phyloP scores from a whole-genome alignment of 192 early-diverging fungal species.

The Podila minutissima region DNA sequence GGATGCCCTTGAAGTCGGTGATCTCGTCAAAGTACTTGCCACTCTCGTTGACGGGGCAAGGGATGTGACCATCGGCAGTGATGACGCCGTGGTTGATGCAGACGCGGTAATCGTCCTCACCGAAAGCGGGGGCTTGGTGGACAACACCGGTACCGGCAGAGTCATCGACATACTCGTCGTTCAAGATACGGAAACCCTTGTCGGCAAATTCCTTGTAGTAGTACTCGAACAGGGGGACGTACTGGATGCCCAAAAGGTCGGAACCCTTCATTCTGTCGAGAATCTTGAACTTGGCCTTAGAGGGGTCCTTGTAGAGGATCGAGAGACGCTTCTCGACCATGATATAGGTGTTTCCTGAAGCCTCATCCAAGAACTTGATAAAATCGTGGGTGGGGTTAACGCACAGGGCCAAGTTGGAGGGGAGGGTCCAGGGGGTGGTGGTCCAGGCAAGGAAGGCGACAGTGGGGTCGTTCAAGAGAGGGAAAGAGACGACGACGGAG shows the following conservation, averaged over 20 bases:
- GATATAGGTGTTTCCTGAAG: conserved; percentile 86
- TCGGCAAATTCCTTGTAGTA: conserved; percentile 73
- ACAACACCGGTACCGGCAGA: conserved; percentile 97
- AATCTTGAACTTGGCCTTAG: conserved; percentile 94
- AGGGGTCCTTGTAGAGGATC: conserved; percentile 92
- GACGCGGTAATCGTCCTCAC: conserved; percentile 99
- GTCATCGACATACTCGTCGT: conserved; percentile 93
- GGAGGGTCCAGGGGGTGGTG: conserved; percentile 99
- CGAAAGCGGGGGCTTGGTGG: conserved; percentile 97
- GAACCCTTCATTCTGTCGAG: conserved; percentile 80
- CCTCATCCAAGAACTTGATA: conserved; percentile 91
- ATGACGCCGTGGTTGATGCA: conserved; percentile 85
- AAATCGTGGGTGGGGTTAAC: conserved; percentile 96
- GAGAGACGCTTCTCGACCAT: conserved; percentile 87
- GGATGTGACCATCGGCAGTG: conserved; percentile 82
- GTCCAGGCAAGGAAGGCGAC: conserved; percentile 95
- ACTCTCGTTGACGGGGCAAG: conserved; percentile 90
- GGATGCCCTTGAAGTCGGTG: conserved; percentile 80
- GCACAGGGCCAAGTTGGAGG: conserved; percentile 93
- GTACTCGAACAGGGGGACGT: conserved; percentile 93
- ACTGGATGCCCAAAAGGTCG: conserved; percentile 87
- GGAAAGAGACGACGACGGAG: conserved; percentile 94
- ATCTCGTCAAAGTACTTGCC: conserved; percentile 85
- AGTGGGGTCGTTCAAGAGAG: conserved; percentile 82
- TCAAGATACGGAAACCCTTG: conserved; percentile 85